Evolutionary conservation across 768 basidiomycete genomes (phyloP), one percentile per base, ranked within the genome.

Genomic region (Rubroboletus pulcherrimus): DNA sequence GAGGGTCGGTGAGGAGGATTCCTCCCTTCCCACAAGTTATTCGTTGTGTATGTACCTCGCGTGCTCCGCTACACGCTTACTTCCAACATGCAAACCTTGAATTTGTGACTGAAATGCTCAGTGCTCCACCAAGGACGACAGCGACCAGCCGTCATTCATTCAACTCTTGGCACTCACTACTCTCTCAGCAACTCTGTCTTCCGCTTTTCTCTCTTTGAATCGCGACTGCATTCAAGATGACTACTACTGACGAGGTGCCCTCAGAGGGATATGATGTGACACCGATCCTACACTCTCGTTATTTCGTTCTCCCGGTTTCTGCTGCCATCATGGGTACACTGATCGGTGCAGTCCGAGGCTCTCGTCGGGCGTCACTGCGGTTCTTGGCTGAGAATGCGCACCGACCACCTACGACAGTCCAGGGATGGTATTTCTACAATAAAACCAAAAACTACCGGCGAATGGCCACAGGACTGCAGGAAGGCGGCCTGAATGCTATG

Each of bases 341-440:
- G 35, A 82, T 91, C 53, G 90, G 90, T n/a, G 74, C 84, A 24
- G 78, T 88, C 62, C 85, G 90, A 19, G 88, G 87, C 19, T 84
- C 85, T 11, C 81, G 87, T 42, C 77, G 71, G 45, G 84, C 87
- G n/a, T 80, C 83, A 12, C 74, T 93, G 68, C 86, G 84, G 49
- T 95, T 89, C 71, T 79, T 94, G 48, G 93, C 92, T n/a, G 93
- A 96, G 71, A 95, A 96, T 69, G 93, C 86, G 42, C 93, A 96
- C 72, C 80, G 91, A 53, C 80, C 88, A 46, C 93, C 93, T 21
- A 86, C 74, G 62, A 96, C 93, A 31, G 80, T 92, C 55, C 83
- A 87, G 62, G 93, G 93, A 55, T 95, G 93, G 93, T 96, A 94
- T 71, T 89, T 92, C 64, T 95, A 96, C 83, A 89, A 92, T 70